These are phyloP conservation scores for Penicillium paxilli DNA, from an alignment of 495 filamentous ascomycete species.

Conservation along the genomic window DNA sequence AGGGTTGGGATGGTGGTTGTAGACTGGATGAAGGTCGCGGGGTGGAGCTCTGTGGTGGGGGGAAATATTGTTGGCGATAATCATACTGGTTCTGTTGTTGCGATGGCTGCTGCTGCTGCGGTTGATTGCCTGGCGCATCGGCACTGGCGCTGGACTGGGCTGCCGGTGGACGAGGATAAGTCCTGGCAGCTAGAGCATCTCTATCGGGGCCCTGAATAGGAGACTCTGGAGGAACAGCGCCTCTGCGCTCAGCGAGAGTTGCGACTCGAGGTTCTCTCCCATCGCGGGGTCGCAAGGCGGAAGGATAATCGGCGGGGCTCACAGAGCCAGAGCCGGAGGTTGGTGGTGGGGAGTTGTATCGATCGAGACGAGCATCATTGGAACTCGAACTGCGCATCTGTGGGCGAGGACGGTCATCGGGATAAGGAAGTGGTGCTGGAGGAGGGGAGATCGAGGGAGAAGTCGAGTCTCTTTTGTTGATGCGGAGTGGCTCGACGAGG, in stretches of 20 bases:
- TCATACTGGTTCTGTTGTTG: constrained; percentile 33
- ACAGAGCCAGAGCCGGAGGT: constrained; percentile 31
- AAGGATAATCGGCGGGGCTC: constrained; percentile 43
- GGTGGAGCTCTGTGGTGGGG: constrained; percentile 49
- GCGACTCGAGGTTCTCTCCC: constrained; percentile 42
- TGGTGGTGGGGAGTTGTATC: constrained; percentile 32
- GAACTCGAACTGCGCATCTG: constrained; percentile 40
- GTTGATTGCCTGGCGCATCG: neutral
- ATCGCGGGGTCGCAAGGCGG: constrained; percentile 48
- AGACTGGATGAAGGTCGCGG: constrained; percentile 31
- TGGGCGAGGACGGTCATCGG: constrained; percentile 63
- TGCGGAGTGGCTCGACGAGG: constrained; percentile 80
- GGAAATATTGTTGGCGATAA: constrained; percentile 69
- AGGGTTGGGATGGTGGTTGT: constrained; percentile 39
- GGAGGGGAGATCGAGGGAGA: constrained; percentile 31
- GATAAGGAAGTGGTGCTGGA: constrained; percentile 64
- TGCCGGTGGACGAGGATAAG: constrained; percentile 32
- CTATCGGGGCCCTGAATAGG: constrained; percentile 68
- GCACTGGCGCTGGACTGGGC: constrained; percentile 9
- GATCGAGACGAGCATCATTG: constrained; percentile 33
- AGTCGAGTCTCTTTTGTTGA: constrained; percentile 66
- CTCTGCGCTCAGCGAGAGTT: constrained; percentile 70
- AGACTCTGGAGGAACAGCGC: constrained; percentile 70
- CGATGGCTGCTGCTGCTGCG: neutral
- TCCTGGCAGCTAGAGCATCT: constrained; percentile 61